phyloP scores from a whole-genome alignment of 2,329 filamentous ascomycete species.

The Fonsecaea pugnacius region DNA sequence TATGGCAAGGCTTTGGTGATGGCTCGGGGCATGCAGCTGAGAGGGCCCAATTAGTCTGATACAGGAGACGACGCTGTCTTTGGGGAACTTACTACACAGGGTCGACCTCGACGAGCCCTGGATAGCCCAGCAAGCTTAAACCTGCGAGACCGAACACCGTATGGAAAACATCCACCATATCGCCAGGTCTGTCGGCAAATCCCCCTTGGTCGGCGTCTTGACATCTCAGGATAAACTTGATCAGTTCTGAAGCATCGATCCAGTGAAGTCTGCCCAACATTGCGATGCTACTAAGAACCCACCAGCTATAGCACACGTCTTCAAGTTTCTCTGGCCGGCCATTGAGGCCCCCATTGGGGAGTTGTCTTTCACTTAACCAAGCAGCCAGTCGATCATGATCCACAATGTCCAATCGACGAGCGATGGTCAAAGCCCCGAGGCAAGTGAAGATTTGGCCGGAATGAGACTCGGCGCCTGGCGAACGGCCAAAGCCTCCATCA shows the following conservation, averaged over 20 bases:
- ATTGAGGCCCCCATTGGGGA: constrained; percentile 85
- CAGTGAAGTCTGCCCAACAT: constrained; percentile 89
- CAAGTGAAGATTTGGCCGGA: constrained; percentile 96
- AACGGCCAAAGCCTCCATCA: constrained; percentile 89
- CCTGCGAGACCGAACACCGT: constrained; percentile 88
- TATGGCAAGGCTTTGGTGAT: constrained; percentile 59
- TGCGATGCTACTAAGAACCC: constrained; percentile 88
- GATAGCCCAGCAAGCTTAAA: constrained; percentile 78
- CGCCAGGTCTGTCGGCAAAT: constrained; percentile 84
- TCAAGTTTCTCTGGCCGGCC: constrained; percentile 93
- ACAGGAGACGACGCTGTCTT: background rate
- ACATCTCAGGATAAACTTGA: constrained; percentile 80
- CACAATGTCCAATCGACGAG: constrained; percentile 77
- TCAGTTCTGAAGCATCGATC: constrained; percentile 83
- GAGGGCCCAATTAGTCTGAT: constrained; percentile 32
- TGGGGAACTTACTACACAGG: constrained; percentile 73
- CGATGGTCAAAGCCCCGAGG: constrained; percentile 82
- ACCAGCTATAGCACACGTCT: constrained; percentile 99
- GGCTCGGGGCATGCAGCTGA: constrained; percentile 71
- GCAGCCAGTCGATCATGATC: constrained; percentile 79
- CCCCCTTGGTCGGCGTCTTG: constrained; percentile 86
- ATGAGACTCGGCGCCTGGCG: constrained; percentile 90
- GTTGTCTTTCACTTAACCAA: constrained; percentile 92
- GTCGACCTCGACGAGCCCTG: constrained; percentile 78
- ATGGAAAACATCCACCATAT: constrained; percentile 98